Evolutionary conservation across 352 stramenopile species (phyloP), one percentile per base, ranked within the genome.

Genomic region (Phytopythium aichiense): DNA sequence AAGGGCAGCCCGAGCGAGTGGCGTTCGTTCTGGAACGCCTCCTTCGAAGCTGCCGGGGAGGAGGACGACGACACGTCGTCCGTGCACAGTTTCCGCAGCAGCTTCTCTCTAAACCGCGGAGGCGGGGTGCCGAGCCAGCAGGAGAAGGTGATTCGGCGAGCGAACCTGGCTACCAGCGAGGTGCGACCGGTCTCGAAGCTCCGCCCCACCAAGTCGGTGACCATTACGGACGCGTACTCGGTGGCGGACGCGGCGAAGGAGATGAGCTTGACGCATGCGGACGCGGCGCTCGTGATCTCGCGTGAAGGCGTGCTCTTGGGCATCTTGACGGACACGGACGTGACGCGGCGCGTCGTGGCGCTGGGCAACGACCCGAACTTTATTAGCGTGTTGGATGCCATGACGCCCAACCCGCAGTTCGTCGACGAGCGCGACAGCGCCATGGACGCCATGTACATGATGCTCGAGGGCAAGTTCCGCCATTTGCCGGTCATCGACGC

Each of bases 261-360:
- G 64, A 95, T 99, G 75, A 84, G 87, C 30, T 65, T 81, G 30
- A 90, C 96, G 31, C 83, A 98, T 60, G 91, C 90, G 5, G 94
- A 98, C 59, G 94, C 96, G 4, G 92, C 96, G 5, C 77, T 99
- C 15, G 88, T 99, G 25, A 92, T 98, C 59, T 93, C 88, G 28
- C 68, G 82, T 4, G 78, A 92, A 49, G 96, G 96, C 25, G 89
- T 81, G 8, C 77, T 99, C 28, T 76, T 89, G 42, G 97, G 97
- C 57, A 99, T 99, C 66, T 77, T 99, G 51, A 99, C 96, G 15
- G 97, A 99, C 53, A 96, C 88, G 16, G 88, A 96, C 64, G 85
- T 96, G 23, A 95, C 88, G 5, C 79, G 87, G 13, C 79, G 85
- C 46, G 88, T 96, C 9, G 88, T 96, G 23, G 87, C 88, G 20